phyloP scores from a whole-genome alignment of 148 eudicot genomes.

The Polygonum aviculare region DNA sequence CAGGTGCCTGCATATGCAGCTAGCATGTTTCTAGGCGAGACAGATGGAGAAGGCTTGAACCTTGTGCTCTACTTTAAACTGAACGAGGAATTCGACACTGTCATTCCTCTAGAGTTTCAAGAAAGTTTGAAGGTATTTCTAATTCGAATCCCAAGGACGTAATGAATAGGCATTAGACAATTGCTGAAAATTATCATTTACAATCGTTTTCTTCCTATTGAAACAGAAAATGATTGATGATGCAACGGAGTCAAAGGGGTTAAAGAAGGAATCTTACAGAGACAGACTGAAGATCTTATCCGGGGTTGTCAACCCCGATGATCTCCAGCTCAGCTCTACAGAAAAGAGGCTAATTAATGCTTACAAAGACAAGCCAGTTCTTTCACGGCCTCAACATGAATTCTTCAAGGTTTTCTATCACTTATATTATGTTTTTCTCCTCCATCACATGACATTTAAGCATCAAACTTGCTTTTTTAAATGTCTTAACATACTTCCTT shows the following conservation, averaged over 20 bases:
- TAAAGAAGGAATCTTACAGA: constrained; percentile 32
- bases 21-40: constrained; percentile 55
- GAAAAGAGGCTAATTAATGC: constrained; percentile 80
- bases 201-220: constrained; percentile 7
- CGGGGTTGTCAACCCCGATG: constrained; percentile 76
- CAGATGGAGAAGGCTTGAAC: constrained; percentile 74
- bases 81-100: constrained; percentile 51
- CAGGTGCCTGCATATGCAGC: constrained; percentile 87
- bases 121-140: constrained; percentile 63
- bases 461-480: not conserved
- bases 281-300: constrained; percentile 83
- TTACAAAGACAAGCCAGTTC: constrained; percentile 83
- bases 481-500: not conserved
- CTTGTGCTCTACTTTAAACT: constrained; percentile 69
- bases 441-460: not conserved
- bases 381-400: constrained; percentile 86
- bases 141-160: constrained; percentile 40
- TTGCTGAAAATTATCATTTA: not conserved
- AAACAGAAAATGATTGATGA: constrained; percentile 55
- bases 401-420: constrained; percentile 46
- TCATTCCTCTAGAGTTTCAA: constrained; percentile 40
- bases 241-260: constrained; percentile 43
- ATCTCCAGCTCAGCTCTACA: constrained; percentile 59
- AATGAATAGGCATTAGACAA: not conserved
- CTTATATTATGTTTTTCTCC: not conserved